Evolutionary conservation across 352 stramenopile species (phyloP).

Genomic region (Globisporangium splendens): DNA sequence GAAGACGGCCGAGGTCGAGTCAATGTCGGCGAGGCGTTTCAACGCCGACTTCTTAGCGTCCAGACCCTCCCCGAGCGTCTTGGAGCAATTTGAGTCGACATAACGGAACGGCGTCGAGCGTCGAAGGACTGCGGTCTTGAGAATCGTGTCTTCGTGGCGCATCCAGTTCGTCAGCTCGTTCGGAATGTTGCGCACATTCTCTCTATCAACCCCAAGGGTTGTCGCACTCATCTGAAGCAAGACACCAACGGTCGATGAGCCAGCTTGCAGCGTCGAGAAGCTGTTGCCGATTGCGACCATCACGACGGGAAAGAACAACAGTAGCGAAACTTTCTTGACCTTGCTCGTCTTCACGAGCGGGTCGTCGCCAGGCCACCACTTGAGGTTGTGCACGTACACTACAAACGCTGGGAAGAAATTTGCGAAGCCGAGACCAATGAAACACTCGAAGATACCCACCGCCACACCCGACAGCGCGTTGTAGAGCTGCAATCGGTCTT

Average conservation of each 20-base stretch:
- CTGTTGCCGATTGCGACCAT: conserved; percentile 19
- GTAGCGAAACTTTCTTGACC: conserved; percentile 13
- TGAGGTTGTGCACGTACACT: conserved; percentile 24
- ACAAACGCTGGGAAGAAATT: conserved; percentile 19
- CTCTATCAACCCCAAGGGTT: conserved; percentile 2
- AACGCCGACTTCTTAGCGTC: background rate
- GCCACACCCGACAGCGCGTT: conserved; percentile 19
- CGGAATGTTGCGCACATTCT: no score
- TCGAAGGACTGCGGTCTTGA: conserved; percentile 15
- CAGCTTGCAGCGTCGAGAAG: conserved; percentile 18
- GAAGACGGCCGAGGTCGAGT: conserved; percentile 19
- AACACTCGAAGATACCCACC: conserved; percentile 19
- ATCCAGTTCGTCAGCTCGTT: no score
- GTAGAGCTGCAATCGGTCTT: conserved; percentile 12
- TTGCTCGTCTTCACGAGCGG: conserved; percentile 12
- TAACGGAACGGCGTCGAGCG: conserved; percentile 10
- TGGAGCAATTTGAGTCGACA: background rate
- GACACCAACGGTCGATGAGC: conserved; percentile 8
- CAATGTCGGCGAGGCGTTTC: conserved; percentile 14
- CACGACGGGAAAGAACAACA: conserved; percentile 18
- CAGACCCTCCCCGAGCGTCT: no score
- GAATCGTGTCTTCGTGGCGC: conserved; percentile 13
- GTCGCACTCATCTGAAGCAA: conserved; percentile 9
- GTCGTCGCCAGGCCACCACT: conserved; percentile 19
- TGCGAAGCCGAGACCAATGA: conserved; percentile 16